These are phyloP conservation scores for Rhodotorula sp. DNA, from an alignment of 1,284 basidiomycete species.

Conservation along the genomic window DNA sequence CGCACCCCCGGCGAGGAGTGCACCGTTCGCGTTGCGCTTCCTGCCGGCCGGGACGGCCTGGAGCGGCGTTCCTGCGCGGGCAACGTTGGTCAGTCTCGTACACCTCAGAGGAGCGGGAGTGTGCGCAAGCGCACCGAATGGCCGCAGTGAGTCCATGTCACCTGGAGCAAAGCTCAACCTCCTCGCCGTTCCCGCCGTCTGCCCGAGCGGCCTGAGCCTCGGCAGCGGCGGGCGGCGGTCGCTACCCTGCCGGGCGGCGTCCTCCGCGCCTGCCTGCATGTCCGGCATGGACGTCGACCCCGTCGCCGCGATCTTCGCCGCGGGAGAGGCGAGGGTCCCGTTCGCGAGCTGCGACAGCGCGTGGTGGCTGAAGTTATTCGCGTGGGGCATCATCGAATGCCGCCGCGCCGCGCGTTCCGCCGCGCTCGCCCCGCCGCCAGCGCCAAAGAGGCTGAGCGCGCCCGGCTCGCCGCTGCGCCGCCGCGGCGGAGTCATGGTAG, in stretches of 20 bases:
- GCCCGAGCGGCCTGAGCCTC: slow-evolving; percentile 11
- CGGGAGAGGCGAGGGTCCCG: background rate
- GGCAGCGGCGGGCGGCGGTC: slow-evolving; percentile 11
- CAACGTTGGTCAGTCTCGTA: too few relatives aligned
- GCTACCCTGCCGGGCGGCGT: background rate
- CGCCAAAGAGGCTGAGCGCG: slow-evolving; percentile 32
- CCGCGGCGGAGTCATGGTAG: slow-evolving; percentile 23
- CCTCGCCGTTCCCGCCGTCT: slow-evolving; percentile 3
- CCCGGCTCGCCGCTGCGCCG: slow-evolving; percentile 9
- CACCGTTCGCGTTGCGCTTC: slow-evolving; percentile 46
- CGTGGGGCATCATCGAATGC: slow-evolving; percentile 33
- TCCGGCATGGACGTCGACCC: slow-evolving; percentile 30
- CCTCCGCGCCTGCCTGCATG: slow-evolving; percentile 11
- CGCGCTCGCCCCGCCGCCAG: background rate
- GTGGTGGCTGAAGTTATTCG: slow-evolving; percentile 19
- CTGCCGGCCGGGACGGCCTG: slow-evolving; percentile 15
- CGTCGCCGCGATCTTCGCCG: background rate
- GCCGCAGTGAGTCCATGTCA: background rate
- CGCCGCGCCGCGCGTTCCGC: background rate
- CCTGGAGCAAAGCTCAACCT: slow-evolving; percentile 5
- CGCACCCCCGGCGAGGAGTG: slow-evolving; percentile 36
- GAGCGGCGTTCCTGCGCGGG: background rate
- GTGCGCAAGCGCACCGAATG: background rate
- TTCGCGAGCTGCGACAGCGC: background rate
- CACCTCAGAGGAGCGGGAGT: too few relatives aligned